Evolutionary conservation across 2,329 filamentous ascomycete genomes (phyloP), one percentile per base, ranked within the genome.

Genomic region (Didymosphaeria variabile): DNA sequence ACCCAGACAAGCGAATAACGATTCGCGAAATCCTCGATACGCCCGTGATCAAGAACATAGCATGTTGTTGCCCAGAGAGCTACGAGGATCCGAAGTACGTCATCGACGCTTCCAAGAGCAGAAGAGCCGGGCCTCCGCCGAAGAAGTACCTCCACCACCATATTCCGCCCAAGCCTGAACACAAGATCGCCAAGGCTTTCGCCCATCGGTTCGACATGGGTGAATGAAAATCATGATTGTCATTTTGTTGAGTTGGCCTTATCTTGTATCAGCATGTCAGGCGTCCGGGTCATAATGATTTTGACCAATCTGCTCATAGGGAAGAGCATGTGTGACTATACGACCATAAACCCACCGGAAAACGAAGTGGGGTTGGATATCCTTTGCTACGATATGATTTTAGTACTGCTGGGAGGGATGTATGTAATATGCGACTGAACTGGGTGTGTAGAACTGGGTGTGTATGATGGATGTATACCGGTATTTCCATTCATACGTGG

Each of bases 11-110:
- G 73, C 90, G 93, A 45, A 88, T 90, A 67, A 86, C 84, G 31
- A 91, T 95, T 54, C 79, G 84, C 7, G 87, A 92, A 1, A 88
- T 92, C 1, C 80, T 93, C 57, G 87, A 85, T 63, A 87, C 91
- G 69, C 83, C 89, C n/a, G 93, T 88, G 85, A 81, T 95, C 70
- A 90, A 87, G 80, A 86, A 84, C 55, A 86, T 93, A 44, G 91
- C 94, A 69, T 95, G 92, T 79, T 96, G 92, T 75, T 89, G 92
- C 69, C 79, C 88, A 5, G 91, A 94, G 68, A 86, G 31, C 62
- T 90, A 88, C 73, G 88, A 90, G 34, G 88, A 91, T 61, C 85
- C 86, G 6, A 79, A 82, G n/a, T 82, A 82, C 52, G 71, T 68
- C 26, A 89, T 91, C 61, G 88, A 91, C 67, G 86, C 85, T 0